A percentile compares a stretch with the other conserved stretches of the same genome.
These are phyloP conservation scores for Mollisia scopiformis DNA, from an alignment of 2,329 filamentous ascomycete genomes.

Conservation along the genomic window DNA sequence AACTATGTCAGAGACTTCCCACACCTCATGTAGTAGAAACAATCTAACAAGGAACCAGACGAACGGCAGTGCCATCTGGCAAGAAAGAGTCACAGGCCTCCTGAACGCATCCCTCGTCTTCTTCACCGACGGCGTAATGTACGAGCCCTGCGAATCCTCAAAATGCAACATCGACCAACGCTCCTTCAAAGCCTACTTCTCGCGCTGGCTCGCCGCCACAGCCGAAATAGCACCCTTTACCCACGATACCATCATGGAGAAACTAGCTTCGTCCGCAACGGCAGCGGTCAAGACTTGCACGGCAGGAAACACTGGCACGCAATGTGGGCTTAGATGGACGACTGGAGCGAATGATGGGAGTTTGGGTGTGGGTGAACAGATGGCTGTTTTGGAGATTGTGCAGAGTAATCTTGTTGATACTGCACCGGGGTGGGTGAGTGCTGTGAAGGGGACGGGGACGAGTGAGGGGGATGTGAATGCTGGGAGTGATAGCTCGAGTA, in stretches of 20 bases:
- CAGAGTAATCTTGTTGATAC: constrained; percentile 41
- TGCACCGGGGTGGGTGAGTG: constrained; percentile 36
- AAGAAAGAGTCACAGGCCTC: constrained; percentile 57
- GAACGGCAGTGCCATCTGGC: constrained; percentile 49
- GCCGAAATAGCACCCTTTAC: constrained; percentile 67
- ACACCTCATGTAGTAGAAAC: background rate
- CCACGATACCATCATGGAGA: constrained; percentile 52
- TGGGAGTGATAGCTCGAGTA: constrained; percentile 8
- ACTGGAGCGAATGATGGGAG: constrained; percentile 55
- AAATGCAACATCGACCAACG: constrained; percentile 65
- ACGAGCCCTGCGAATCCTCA: constrained; percentile 63
- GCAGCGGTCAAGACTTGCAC: constrained; percentile 59
- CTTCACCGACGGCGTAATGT: constrained; percentile 65
- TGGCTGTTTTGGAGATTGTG: constrained; percentile 68
- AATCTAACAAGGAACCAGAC: constrained; percentile 23
- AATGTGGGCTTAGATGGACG: constrained; percentile 66
- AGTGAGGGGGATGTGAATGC: constrained; percentile 33
- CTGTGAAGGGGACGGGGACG: constrained; percentile 47
- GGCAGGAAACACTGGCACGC: constrained; percentile 57
- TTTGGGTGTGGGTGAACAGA: constrained; percentile 70
- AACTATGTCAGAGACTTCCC: constrained; percentile 48
- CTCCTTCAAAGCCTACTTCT: constrained; percentile 66
- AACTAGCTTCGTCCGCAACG: constrained; percentile 55
- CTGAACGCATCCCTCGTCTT: constrained; percentile 56
- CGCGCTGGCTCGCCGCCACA: constrained; percentile 62